Evolutionary conservation across 106 monocot genomes (phyloP).

Genomic region (Gastrodia elata): DNA sequence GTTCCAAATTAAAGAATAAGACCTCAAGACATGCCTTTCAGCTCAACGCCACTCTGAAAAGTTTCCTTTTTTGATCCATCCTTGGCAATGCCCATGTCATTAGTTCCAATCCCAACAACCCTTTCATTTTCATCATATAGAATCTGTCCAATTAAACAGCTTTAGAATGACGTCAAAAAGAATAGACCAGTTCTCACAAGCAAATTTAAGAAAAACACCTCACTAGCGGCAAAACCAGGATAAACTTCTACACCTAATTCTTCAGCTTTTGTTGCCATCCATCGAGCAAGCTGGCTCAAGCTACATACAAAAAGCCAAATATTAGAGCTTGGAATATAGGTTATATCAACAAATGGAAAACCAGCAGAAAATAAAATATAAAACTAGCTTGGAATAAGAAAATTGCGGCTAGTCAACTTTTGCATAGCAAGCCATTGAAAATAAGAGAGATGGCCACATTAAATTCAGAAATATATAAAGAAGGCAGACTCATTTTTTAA

Average conservation of each 20-base stretch:
- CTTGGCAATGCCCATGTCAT: slow-evolving; percentile 94
- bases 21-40: slow-evolving; percentile 50
- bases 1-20: neutral
- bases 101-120: slow-evolving; percentile 85
- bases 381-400: no score
- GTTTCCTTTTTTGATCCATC: slow-evolving; percentile 92
- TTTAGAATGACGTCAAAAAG: slow-evolving; percentile 13
- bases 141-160: slow-evolving; percentile 55
- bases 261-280: slow-evolving; percentile 95
- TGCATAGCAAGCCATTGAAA: no score
- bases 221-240: slow-evolving; percentile 97
- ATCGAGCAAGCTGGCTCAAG: slow-evolving; percentile 86
- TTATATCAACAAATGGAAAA: neutral
- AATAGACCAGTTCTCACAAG: neutral
- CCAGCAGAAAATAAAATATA: neutral
- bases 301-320: slow-evolving; percentile 23
- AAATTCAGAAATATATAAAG: no score
- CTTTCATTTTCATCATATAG: slow-evolving; percentile 76
- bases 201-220: slow-evolving; percentile 37
- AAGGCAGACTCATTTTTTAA: no score
- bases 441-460: no score
- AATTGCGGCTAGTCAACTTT: no score
- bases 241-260: slow-evolving; percentile 96
- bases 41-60: slow-evolving; percentile 85
- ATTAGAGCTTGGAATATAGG: no score